Conservation (phyloP, 305 asterid species). For the Fraxinus greggii region DNA sequence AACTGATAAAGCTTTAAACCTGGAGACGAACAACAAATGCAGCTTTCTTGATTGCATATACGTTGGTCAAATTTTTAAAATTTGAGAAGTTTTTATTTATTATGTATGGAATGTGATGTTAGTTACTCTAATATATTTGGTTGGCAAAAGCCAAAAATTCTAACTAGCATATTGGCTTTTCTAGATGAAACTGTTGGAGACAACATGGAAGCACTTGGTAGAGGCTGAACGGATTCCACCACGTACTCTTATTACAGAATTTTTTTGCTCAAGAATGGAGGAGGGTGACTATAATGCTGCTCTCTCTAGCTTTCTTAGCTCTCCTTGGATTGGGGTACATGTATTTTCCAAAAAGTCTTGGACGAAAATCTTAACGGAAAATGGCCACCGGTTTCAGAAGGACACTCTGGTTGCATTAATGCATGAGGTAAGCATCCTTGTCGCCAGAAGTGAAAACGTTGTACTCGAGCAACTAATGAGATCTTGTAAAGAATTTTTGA, state of each 20-base stretch:
- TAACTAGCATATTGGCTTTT: not conserved
- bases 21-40: not conserved
- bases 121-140: not conserved
- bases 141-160: not conserved
- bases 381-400: slow-evolving; percentile 38
- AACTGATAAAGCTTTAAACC: not conserved
- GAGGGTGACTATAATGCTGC: slow-evolving; percentile 52
- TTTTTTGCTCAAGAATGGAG: slow-evolving; percentile 59
- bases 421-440: slow-evolving; percentile 25
- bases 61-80: not conserved
- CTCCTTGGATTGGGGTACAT: slow-evolving; percentile 42
- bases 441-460: slow-evolving; percentile 32
- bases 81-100: not conserved
- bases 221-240: slow-evolving; percentile 54
- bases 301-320: slow-evolving; percentile 46
- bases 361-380: slow-evolving; percentile 53
- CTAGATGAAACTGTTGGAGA: slow-evolving; percentile 61
- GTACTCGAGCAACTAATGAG: slow-evolving; percentile 44
- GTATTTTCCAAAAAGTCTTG: slow-evolving; percentile 63
- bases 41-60: not conserved
- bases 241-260: slow-evolving; percentile 48
- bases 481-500: slow-evolving; percentile 54
- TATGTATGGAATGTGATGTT: not conserved
- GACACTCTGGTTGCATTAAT: slow-evolving; percentile 43
- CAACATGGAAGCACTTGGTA: slow-evolving; percentile 70